These are phyloP conservation scores for Wickerhamiella brachini DNA, from an alignment of 805 yeast species.

Conservation along the genomic window DNA sequence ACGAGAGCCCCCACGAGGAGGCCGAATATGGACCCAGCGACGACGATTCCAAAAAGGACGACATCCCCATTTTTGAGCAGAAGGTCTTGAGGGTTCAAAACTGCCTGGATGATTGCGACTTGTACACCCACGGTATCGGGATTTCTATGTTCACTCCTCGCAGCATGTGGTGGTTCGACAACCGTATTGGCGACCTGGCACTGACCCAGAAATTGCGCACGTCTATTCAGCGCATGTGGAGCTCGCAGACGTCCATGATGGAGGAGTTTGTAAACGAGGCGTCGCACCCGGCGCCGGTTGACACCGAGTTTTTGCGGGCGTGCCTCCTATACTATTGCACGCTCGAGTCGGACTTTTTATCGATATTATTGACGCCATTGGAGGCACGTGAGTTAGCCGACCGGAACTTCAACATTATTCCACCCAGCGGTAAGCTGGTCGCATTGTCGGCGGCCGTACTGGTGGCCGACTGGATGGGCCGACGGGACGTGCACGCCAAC, in stretches of 20 bases:
- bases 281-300: conserved; percentile 1
- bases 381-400: neutral
- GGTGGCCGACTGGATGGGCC: neutral
- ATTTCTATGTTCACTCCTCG: conserved; percentile 8
- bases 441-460: neutral
- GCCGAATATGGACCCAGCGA: conserved; percentile 4
- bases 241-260: neutral
- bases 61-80: neutral
- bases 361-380: conserved; percentile 1
- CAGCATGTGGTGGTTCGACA: conserved; percentile 11
- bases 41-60: conserved; percentile 3
- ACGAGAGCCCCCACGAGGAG: conserved; percentile 1
- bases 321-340: conserved; percentile 1
- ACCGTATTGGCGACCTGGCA: conserved; percentile 8
- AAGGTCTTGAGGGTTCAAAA: conserved; percentile 1
- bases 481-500: neutral
- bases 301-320: conserved; percentile 4
- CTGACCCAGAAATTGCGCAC: conserved; percentile 9
- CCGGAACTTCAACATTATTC: neutral
- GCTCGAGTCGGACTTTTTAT: neutral
- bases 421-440: neutral
- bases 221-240: conserved; percentile 8
- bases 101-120: conserved; percentile 5
- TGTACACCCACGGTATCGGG: conserved; percentile 13
- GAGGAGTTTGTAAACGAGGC: neutral